Evolutionary conservation across 345 rosid genomes (phyloP).

Genomic region (Brassica napus): DNA sequence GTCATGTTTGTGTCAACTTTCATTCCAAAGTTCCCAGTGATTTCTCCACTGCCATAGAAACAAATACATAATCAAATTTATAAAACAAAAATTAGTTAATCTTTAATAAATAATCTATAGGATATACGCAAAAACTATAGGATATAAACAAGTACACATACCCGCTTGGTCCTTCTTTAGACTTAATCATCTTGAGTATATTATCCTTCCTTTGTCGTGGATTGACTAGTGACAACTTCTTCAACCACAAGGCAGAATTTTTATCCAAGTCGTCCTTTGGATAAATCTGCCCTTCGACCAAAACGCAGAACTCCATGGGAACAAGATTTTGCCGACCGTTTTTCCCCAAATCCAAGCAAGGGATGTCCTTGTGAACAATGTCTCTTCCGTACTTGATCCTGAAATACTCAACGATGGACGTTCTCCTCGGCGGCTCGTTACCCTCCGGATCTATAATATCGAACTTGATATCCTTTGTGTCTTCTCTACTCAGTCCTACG

Average conservation of each 20-base stretch:
- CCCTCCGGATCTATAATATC: slow-evolving; percentile 49
- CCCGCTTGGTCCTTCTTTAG: slow-evolving; percentile 70
- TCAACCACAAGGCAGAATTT: slow-evolving; percentile 40
- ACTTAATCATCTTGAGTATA: slow-evolving; percentile 52
- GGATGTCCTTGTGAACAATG: slow-evolving; percentile 52
- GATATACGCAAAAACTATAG: not conserved
- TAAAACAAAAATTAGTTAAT: no score
- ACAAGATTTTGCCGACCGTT: slow-evolving; percentile 51
- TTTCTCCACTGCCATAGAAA: slow-evolving; percentile 53
- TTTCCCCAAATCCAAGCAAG: slow-evolving; percentile 73
- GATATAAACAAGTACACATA: slow-evolving; percentile 39
- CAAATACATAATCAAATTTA: not conserved
- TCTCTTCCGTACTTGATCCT: slow-evolving; percentile 50
- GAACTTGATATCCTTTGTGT: slow-evolving; percentile 47
- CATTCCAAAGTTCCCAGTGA: slow-evolving; percentile 63
- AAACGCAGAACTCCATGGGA: slow-evolving; percentile 79
- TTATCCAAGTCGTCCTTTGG: slow-evolving; percentile 62
- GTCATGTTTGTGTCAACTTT: slow-evolving; percentile 67
- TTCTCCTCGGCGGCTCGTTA: slow-evolving; percentile 23
- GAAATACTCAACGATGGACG: slow-evolving; percentile 61
- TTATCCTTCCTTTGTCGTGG: slow-evolving; percentile 47
- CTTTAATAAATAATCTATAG: no score
- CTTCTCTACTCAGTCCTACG: slow-evolving; percentile 50
- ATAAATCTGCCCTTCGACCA: slow-evolving; percentile 78
- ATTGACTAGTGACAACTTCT: slow-evolving; percentile 50